Conservation (phyloP, 2,329 filamentous ascomycete genomes). For the Corynespora cassiicola region DNA sequence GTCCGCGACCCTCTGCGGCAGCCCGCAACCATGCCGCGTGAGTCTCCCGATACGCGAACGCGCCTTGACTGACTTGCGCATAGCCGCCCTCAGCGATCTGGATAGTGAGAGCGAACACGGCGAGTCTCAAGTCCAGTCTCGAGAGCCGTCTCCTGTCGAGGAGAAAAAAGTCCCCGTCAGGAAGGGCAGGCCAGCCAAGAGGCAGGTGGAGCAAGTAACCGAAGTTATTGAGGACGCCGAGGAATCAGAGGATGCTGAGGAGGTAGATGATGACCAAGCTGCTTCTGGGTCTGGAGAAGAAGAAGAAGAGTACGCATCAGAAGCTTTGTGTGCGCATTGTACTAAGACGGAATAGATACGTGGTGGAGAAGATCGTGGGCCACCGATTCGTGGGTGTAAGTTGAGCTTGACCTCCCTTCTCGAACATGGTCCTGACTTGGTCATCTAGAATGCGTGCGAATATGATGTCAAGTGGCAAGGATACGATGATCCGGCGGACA, state of each 20-base stretch:
- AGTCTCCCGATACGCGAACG: conserved; percentile 15
- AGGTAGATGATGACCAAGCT: conserved; percentile 32
- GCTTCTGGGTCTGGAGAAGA: too few species aligned
- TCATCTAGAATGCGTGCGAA: conserved; percentile 45
- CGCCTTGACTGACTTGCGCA: conserved; percentile 20
- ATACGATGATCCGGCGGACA: conserved; percentile 71
- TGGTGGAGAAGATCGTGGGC: conserved; percentile 75
- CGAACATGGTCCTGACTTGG: not conserved
- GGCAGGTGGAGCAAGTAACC: conserved; percentile 9
- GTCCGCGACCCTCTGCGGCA: conserved; percentile 14
- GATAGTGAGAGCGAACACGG: too few species aligned
- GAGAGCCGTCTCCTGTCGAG: conserved; percentile 34
- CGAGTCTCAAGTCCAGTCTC: too few species aligned
- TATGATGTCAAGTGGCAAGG: conserved; percentile 85
- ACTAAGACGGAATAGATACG: conserved; percentile 61
- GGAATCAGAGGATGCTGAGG: conserved; percentile 19
- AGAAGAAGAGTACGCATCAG: conserved; percentile 56
- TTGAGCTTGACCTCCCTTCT: conserved; percentile 48
- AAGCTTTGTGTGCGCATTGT: conserved; percentile 16
- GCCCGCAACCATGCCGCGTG: conserved; percentile 40
- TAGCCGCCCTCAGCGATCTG: conserved; percentile 50
- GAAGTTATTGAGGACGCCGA: conserved; percentile 27
- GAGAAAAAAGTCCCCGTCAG: conserved; percentile 32
- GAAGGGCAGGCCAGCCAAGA: conserved; percentile 25
- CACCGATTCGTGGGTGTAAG: conserved; percentile 60